Percentiles rank a stretch among this genome's conserved stretches.
phyloP scores from a whole-genome alignment of 1,284 basidiomycete genomes.

The Quambalaria eucalypti region DNA sequence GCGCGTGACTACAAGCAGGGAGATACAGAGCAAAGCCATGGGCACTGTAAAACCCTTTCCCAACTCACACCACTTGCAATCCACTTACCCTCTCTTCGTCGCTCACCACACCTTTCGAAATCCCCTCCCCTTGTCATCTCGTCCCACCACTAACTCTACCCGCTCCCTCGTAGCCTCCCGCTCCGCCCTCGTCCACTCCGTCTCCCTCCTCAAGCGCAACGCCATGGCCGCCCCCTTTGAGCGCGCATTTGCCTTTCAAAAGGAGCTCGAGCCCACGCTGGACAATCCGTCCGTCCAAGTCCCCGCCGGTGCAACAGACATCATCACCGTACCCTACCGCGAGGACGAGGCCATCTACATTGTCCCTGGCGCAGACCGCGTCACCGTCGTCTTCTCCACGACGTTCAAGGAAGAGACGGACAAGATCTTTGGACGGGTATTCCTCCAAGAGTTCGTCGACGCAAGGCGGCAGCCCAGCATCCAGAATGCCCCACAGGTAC shows the following conservation, averaged over 20 bases:
- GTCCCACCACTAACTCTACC: neutral
- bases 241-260: slow-evolving; percentile 76
- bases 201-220: slow-evolving; percentile 84
- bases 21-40: neutral
- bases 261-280: slow-evolving; percentile 63
- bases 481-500: slow-evolving; percentile 93
- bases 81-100: neutral
- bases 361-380: slow-evolving; percentile 82
- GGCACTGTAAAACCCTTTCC: too few relatives aligned
- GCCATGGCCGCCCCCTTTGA: slow-evolving; percentile 93
- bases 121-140: too few relatives aligned
- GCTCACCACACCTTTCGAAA: neutral
- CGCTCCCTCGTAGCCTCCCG: slow-evolving; percentile 16
- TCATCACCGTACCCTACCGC: slow-evolving; percentile 89
- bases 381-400: slow-evolving; percentile 95
- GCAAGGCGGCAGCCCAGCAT: slow-evolving; percentile 83
- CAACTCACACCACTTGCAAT: neutral
- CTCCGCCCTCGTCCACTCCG: slow-evolving; percentile 62
- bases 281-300: slow-evolving; percentile 45
- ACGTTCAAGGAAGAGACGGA: slow-evolving; percentile 97
- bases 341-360: slow-evolving; percentile 90
- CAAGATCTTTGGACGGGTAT: slow-evolving; percentile 89
- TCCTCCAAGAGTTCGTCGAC: slow-evolving; percentile 99
- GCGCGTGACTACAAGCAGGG: neutral
- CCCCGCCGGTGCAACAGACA: slow-evolving; percentile 53